Percentiles rank a stretch among this genome's conserved stretches.
Evolutionary conservation across 148 eudicot genomes (phyloP).

Genomic region (Fallopia convolvulus): DNA sequence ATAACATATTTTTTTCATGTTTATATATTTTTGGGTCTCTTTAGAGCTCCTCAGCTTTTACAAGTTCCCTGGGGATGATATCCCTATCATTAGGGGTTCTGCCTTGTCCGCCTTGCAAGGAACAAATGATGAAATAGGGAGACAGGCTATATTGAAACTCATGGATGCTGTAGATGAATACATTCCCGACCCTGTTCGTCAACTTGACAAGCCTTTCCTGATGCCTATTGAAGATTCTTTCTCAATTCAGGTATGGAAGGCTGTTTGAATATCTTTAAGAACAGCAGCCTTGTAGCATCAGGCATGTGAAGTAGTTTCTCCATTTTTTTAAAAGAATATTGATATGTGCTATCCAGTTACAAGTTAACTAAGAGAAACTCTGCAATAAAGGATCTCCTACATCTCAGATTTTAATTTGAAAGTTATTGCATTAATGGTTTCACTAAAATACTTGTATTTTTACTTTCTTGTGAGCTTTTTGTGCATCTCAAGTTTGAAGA

Average conservation of each 20-base stretch:
- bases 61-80: conserved; percentile 94
- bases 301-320: neutral
- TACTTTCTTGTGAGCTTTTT: neutral
- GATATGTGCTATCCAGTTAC: neutral
- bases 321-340: neutral
- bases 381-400: neutral
- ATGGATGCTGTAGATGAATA: conserved; percentile 96
- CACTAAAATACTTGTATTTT: neutral
- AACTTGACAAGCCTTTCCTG: conserved; percentile 87
- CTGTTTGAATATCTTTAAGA: neutral
- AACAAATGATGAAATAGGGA: conserved; percentile 84
- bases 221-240: conserved; percentile 96
- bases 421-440: neutral
- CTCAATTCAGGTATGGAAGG: conserved; percentile 72
- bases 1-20: conserved; percentile 1
- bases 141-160: conserved; percentile 76
- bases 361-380: neutral
- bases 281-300: neutral
- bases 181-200: conserved; percentile 88
- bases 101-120: conserved; percentile 91
- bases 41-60: conserved; percentile 90
- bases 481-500: neutral
- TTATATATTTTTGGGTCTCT: conserved; percentile 3
- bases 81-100: conserved; percentile 85
- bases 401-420: neutral